Percentiles rank a stretch among this genome's conserved stretches.
These are phyloP conservation scores for Trichoderma aggressivum DNA, from an alignment of 2,329 filamentous ascomycete species.

Conservation along the genomic window DNA sequence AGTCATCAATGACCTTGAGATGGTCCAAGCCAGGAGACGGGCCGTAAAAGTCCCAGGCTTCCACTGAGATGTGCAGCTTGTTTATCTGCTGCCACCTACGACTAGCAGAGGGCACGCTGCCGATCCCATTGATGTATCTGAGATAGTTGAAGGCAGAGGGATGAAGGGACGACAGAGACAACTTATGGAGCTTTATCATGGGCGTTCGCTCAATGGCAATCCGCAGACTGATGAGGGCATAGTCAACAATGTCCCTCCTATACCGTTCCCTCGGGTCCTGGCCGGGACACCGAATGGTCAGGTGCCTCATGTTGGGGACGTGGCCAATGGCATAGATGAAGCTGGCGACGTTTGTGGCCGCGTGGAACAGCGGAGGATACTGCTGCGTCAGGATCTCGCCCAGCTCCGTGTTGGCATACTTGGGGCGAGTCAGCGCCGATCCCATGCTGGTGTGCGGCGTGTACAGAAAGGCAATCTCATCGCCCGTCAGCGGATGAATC, in stretches of 20 bases:
- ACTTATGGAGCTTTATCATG: constrained; percentile 60
- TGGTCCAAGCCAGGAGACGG: constrained; percentile 63
- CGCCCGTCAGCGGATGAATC: constrained; percentile 71
- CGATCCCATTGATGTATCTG: constrained; percentile 70
- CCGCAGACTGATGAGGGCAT: constrained; percentile 80
- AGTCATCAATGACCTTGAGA: constrained; percentile 76
- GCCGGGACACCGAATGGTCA: constrained; percentile 73
- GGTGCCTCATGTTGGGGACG: constrained; percentile 66
- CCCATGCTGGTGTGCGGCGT: constrained; percentile 68
- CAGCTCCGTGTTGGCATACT: constrained; percentile 76
- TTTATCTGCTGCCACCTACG: constrained; percentile 76
- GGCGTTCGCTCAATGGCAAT: constrained; percentile 76
- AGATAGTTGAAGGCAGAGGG: constrained; percentile 74
- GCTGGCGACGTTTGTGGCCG: constrained; percentile 79
- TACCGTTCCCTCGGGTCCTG: constrained; percentile 68
- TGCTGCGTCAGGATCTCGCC: constrained; percentile 80
- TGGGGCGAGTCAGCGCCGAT: constrained; percentile 61
- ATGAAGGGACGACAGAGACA: constrained; percentile 73
- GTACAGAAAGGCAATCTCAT: constrained; percentile 78
- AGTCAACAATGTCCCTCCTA: constrained; percentile 76
- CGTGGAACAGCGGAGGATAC: constrained; percentile 85
- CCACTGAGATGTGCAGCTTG: constrained; percentile 68
- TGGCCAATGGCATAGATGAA: constrained; percentile 73
- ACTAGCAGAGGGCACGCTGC: constrained; percentile 66
- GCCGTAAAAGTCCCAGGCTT: constrained; percentile 63